These are phyloP conservation scores for Verticillium isaacii DNA, from an alignment of 2,329 filamentous ascomycete species.

Conservation along the genomic window DNA sequence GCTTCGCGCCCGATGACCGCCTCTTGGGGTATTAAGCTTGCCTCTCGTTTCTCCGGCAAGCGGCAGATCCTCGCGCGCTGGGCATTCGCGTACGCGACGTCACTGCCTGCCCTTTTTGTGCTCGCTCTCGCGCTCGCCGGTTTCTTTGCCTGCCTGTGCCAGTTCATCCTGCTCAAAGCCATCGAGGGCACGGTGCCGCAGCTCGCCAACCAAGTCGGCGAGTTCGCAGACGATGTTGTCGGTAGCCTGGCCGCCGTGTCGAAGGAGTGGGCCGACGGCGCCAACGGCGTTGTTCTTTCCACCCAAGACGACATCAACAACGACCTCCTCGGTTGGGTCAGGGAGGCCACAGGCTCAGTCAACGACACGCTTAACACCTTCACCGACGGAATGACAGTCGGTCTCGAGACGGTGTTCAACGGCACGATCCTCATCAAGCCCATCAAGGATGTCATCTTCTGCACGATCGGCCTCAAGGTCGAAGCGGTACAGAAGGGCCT, in stretches of 20 bases:
- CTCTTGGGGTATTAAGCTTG: conserved; percentile 64
- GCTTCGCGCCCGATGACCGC: conserved; percentile 76
- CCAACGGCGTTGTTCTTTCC: conserved; percentile 66
- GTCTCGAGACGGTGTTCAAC: conserved; percentile 74
- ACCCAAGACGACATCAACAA: conserved; percentile 77
- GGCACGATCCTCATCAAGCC: conserved; percentile 75
- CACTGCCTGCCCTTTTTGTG: conserved; percentile 78
- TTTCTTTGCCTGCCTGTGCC: conserved; percentile 76
- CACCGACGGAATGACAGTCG: conserved; percentile 68
- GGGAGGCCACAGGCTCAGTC: conserved; percentile 73
- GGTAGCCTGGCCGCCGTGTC: conserved; percentile 68
- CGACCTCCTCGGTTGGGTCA: conserved; percentile 83
- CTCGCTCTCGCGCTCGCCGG: conserved; percentile 78
- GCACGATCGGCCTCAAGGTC: conserved; percentile 84
- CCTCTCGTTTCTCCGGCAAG: conserved; percentile 59
- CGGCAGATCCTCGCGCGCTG: conserved; percentile 73
- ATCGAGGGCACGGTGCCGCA: conserved; percentile 73
- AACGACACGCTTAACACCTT: conserved; percentile 84
- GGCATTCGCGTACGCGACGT: conserved; percentile 84
- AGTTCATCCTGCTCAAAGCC: conserved; percentile 69
- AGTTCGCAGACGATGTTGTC: conserved; percentile 76
- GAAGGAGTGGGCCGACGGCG: conserved; percentile 67
- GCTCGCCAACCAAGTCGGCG: conserved; percentile 68
- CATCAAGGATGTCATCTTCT: conserved; percentile 75
- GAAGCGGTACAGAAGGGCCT: conserved; percentile 78